Conservation (phyloP, 495 filamentous ascomycete genomes). For the Astrothelium macrocarpum region DNA sequence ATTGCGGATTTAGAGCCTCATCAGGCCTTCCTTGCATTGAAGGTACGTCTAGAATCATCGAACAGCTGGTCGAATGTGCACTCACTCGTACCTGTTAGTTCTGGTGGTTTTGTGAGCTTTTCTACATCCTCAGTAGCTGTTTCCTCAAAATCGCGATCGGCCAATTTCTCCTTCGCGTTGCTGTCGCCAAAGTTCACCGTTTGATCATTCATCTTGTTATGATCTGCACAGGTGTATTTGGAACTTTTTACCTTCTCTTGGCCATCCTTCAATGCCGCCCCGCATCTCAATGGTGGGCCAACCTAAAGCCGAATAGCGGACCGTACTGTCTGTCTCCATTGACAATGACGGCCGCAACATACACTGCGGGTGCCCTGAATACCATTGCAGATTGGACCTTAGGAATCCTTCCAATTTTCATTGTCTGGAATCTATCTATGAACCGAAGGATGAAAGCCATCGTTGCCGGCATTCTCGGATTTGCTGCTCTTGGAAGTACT, state of each 20-base stretch:
- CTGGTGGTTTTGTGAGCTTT: conserved; percentile 32
- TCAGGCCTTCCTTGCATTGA: conserved; percentile 1
- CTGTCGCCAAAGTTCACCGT: conserved; percentile 31
- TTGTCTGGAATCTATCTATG: conserved; percentile 17
- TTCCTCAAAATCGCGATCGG: conserved; percentile 37
- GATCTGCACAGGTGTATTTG: conserved; percentile 25
- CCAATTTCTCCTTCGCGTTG: conserved; percentile 37
- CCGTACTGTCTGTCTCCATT: conserved; percentile 22
- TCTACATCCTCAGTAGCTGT: conserved; percentile 31
- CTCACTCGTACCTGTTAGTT: conserved; percentile 10
- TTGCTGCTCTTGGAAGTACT: conserved; percentile 27
- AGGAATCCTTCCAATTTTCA: conserved; percentile 19
- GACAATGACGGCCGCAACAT: conserved; percentile 20
- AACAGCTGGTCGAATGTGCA: background rate
- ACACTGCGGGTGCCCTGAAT: conserved; percentile 22
- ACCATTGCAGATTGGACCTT: conserved; percentile 23
- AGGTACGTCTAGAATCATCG: background rate
- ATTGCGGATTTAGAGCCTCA: conserved; percentile 12
- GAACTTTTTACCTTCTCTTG: conserved; percentile 33
- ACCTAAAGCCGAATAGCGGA: conserved; percentile 16
- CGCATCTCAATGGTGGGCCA: conserved; percentile 31
- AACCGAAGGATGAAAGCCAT: conserved; percentile 8
- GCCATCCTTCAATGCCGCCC: conserved; percentile 39
- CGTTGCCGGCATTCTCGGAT: conserved; percentile 15
- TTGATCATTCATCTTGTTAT: conserved; percentile 30